Evolutionary conservation across 2,329 filamentous ascomycete species (phyloP), one percentile per base, ranked within the genome.

Genomic region (Exophiala alcalophila): DNA sequence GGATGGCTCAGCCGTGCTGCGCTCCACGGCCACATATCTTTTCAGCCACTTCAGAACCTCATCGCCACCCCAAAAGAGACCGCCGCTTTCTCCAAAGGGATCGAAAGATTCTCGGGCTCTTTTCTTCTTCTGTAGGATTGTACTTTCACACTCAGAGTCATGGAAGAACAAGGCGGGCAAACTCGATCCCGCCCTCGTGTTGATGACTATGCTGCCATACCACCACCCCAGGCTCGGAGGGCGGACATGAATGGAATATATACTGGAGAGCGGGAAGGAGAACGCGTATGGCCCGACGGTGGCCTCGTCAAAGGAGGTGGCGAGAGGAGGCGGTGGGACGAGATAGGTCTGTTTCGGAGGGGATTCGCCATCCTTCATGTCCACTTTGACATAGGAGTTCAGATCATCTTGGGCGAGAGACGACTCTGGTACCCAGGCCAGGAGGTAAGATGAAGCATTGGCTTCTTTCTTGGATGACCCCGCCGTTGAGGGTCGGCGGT

Each of bases 161-260:
- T 98, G 92, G 68, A 98, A 98, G 69, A 98, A 98, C 1, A 98
- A 71, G 0, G 92, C 89, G 0, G 92, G 92, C 55, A 97, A 95
- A 61, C 86, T 92, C 61, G 97, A 90, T 3, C 94, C 94, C 1
- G 84, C 81, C 9, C 86, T 76, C 1, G 86, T 88, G 62, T 98
- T 98, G 69, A 98, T 87, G 44, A 98, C 84, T 19, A 98, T 68
- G 51, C 89, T 95, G 23, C 92, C 92, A 63, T 94, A 96, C 92
- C 92, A 98, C 94, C 92, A 98, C 11, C 92, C 94, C 5, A 95
- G 68, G 62, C 88, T 96, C 4, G 92, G 94, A 3, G 91, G 91
- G 2, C 92, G 81, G 26, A 98, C 83, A 5, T 95, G 74, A 4
- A 98, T 74, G 19, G 87, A 94, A 66, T 94, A 98, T 48, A 98